A percentile compares a stretch with the other conserved stretches of the same genome.
These are phyloP conservation scores for Leccinellum luteum DNA, from an alignment of 768 basidiomycete species.

Conservation along the genomic window DNA sequence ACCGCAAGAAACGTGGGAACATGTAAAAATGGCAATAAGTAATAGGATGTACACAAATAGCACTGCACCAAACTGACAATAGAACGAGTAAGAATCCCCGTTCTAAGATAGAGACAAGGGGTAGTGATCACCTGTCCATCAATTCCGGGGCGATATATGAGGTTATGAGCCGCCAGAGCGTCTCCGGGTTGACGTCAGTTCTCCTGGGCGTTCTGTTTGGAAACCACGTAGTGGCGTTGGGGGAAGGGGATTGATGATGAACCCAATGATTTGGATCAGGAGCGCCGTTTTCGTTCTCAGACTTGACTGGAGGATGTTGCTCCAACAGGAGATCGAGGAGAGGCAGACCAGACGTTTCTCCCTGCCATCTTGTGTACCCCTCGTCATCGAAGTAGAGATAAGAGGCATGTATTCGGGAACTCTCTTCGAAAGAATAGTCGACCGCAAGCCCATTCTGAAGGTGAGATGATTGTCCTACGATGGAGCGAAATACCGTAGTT, in stretches of 20 bases:
- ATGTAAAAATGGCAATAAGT: conserved; percentile 89
- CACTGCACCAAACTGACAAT: conserved; percentile 67
- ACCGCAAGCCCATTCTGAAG: conserved; percentile 17
- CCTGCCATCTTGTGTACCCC: conserved; percentile 87
- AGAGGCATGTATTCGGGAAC: conserved; percentile 66
- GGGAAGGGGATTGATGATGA: conserved; percentile 33
- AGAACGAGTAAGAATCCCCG: conserved; percentile 14
- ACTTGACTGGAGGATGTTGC: conserved; percentile 47
- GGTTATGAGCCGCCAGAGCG: conserved; percentile 83
- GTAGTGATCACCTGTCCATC: conserved; percentile 78
- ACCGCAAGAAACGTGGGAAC: conserved; percentile 85
- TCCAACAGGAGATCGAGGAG: conserved; percentile 83
- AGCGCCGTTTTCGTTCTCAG: conserved; percentile 29
- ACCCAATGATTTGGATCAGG: conserved; percentile 30
- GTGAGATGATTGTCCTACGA: conserved; percentile 37
- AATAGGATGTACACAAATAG: conserved; percentile 90
- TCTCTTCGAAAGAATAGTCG: conserved; percentile 56
- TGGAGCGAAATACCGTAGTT: conserved; percentile 37
- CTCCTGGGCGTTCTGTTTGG: conserved; percentile 74
- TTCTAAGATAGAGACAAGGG: background rate
- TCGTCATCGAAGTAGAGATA: conserved; percentile 88
- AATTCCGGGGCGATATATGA: conserved; percentile 84
- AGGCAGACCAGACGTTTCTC: conserved; percentile 89
- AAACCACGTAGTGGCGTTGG: conserved; percentile 62
- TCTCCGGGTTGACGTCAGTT: conserved; percentile 83